Evolutionary conservation across 2,329 filamentous ascomycete genomes (phyloP).

Genomic region (Sarocladium oryzae): DNA sequence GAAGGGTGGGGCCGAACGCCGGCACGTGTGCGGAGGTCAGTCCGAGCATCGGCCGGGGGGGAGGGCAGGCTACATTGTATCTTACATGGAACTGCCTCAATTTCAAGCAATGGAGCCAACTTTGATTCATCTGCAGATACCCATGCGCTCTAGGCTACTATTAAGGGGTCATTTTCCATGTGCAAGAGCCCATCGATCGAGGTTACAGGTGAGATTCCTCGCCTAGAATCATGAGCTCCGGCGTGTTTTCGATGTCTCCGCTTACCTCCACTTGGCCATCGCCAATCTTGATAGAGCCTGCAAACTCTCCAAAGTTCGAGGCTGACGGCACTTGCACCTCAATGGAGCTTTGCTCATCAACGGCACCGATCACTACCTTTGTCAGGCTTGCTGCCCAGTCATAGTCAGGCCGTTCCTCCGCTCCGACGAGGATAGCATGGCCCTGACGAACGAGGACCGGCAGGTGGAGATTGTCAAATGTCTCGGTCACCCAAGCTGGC

Average conservation of each 20-base stretch:
- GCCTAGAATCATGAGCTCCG: background rate
- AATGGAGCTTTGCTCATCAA: background rate
- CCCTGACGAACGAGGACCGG: slow-evolving; percentile 5
- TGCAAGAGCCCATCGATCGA: too few species aligned
- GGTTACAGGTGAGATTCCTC: background rate
- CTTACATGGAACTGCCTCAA: too few species aligned
- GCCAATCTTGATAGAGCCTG: background rate
- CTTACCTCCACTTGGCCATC: slow-evolving; percentile 2
- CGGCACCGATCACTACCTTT: slow-evolving; percentile 2
- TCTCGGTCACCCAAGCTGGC: slow-evolving; percentile 7
- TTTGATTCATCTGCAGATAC: too few species aligned
- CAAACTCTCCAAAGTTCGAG: slow-evolving; percentile 3
- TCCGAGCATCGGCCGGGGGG: too few species aligned
- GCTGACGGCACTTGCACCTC: slow-evolving; percentile 7
- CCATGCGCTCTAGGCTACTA: too few species aligned
- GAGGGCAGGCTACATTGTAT: too few species aligned
- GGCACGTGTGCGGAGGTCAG: too few species aligned
- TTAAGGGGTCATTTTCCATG: too few species aligned
- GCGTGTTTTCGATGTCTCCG: background rate
- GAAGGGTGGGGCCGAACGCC: too few species aligned
- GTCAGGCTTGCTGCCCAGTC: slow-evolving; percentile 3
- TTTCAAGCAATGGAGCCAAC: too few species aligned
- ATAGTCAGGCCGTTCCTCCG: slow-evolving; percentile 6
- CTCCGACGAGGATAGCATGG: slow-evolving; percentile 3
- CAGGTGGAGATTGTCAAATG: slow-evolving; percentile 8